Conservation (phyloP, 2,329 filamentous ascomycete species). For the Apiospora saccharicola region DNA sequence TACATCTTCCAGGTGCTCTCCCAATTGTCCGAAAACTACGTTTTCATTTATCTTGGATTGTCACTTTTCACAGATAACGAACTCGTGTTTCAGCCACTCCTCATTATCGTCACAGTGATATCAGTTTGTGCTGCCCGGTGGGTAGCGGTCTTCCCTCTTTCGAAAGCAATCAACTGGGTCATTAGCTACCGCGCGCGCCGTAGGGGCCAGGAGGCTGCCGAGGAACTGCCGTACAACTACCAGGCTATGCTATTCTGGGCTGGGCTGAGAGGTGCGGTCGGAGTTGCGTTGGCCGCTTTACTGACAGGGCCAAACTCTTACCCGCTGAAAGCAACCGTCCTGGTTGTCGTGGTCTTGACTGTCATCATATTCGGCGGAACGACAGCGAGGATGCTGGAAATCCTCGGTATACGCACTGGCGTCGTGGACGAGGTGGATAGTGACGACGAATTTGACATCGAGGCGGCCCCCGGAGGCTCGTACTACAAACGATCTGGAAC, state of each 20-base stretch:
- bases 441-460: constrained; percentile 98
- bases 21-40: constrained; percentile 97
- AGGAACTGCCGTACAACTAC: constrained; percentile 93
- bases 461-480: constrained; percentile 73
- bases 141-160: constrained; percentile 93
- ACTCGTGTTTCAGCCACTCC: constrained; percentile 89
- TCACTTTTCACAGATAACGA: constrained; percentile 92
- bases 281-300: constrained; percentile 90
- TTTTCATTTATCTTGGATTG: constrained; percentile 97
- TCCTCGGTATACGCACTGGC: constrained; percentile 93
- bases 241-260: constrained; percentile 99
- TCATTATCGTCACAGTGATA: constrained; percentile 90
- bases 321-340: constrained; percentile 89
- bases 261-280: constrained; percentile 91
- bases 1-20: constrained; percentile 95
- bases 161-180: constrained; percentile 88
- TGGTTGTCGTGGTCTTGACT: constrained; percentile 95
- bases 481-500: constrained; percentile 83
- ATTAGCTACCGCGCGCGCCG: constrained; percentile 84
- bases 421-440: constrained; percentile 97
- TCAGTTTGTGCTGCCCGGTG: constrained; percentile 93
- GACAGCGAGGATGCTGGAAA: constrained; percentile 96
- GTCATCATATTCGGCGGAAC: constrained; percentile 99
- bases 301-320: constrained; percentile 82
- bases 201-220: constrained; percentile 75